Evolutionary conservation across 768 basidiomycete species (phyloP).

Genomic region (Cyclocybe cylindracea): DNA sequence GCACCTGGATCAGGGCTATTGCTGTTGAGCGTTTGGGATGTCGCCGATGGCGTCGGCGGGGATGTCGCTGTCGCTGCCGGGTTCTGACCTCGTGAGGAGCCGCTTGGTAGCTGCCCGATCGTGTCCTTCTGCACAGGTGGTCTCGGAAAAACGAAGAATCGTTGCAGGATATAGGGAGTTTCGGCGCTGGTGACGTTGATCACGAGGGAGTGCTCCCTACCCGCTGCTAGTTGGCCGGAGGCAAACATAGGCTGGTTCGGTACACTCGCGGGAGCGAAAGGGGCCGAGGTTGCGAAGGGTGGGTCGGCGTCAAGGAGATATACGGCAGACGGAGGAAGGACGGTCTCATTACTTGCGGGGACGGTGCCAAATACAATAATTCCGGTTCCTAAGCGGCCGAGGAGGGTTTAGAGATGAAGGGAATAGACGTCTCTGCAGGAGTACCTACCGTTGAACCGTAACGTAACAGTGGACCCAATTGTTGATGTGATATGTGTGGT

Average conservation of each 20-base stretch:
- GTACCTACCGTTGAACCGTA: conserved; percentile 39
- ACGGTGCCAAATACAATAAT: conserved; percentile 48
- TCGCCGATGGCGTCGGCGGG: background rate
- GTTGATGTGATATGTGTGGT: conserved; percentile 39
- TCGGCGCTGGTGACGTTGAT: conserved; percentile 37
- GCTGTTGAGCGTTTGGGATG: background rate
- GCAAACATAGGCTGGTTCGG: conserved; percentile 45
- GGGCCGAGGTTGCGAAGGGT: conserved; percentile 36
- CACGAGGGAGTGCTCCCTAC: conserved; percentile 33
- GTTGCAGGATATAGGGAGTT: conserved; percentile 41
- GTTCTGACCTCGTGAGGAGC: conserved; percentile 11
- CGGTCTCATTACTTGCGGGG: conserved; percentile 35
- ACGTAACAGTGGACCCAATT: conserved; percentile 29
- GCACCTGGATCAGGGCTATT: background rate
- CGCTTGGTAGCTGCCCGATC: conserved; percentile 4
- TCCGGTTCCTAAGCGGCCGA: conserved; percentile 35
- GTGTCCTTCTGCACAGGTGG: conserved; percentile 10
- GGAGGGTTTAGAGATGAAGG: background rate
- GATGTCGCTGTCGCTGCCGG: conserved; percentile 1
- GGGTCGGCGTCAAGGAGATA: conserved; percentile 37
- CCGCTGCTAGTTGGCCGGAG: conserved; percentile 22
- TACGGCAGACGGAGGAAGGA: conserved; percentile 37
- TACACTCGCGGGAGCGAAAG: conserved; percentile 31
- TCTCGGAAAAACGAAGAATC: conserved; percentile 37
- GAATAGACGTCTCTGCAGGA: background rate